Base-by-base conservation (phyloP, 2,329 filamentous ascomycete species). In the Penicillium sp. region DNA sequence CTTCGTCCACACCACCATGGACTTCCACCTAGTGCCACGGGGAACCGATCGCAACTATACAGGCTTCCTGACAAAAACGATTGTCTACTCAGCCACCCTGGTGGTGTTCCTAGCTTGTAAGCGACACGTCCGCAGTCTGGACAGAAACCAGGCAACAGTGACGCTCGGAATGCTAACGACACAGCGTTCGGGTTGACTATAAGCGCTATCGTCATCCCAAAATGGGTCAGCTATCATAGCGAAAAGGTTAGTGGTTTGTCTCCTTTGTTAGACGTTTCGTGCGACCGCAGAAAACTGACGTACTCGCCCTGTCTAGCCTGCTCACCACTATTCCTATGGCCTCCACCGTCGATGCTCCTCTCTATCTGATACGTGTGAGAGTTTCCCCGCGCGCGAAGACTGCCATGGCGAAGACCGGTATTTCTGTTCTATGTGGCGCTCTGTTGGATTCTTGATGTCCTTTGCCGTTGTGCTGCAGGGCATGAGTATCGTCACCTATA, bases 371-470 rank as follows among this genome's bases (percentile, higher is more conserved):
- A 74, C 69, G 27, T 77, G 76, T 63, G 71, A 77, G 47, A 73
- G 73, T 60, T 95, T 92, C 73, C 91, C 91, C 3, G 80, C 82
- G 62, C 78, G 83, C 53, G 80, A 84, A 55, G 87, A 91, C 71
- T 93, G 90, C 75, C 78, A 79, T 54, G 83, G 81, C 65, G 83
- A 85, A 52, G 84, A 88, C 65, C 82, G 86, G 51, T 86, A 87
- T 68, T 97, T 98, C 77, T 98, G 95, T 80, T 89, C 87, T 67
- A 89, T 96, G 83, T 99, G 93, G 93, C 85, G 90, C 57, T 91
- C 87, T 26, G 87, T 91, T 35, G 92, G 90, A 24, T 98, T 97
- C 76, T 77, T 96, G 62, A 91, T 96, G 79, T 90, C 88, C 52
- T 90, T 97, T 66, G 84, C 90, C 8, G 85, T 91, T 37, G 87